Evolutionary conservation across 176 grass and related monocot genomes (phyloP), one percentile per base, ranked within the genome.

Genomic region (Stipa capillata): DNA sequence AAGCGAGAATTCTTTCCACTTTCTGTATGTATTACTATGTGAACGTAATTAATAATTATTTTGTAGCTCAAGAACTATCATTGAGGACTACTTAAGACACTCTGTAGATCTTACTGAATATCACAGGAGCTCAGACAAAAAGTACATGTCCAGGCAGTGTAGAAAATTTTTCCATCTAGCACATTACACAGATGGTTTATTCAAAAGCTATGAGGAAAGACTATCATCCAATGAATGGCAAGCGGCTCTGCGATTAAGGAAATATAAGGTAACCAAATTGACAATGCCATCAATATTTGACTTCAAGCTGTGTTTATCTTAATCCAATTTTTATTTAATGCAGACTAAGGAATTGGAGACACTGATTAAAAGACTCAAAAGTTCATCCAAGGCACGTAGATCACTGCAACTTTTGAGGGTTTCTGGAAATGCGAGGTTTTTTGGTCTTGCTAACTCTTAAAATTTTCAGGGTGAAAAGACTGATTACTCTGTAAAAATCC

Each of bases 191-290:
- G 89, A 97, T 78, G 69, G 60, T 77, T 81, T 97, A 63, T 97
- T 92, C 59, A 93, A 91, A 88, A 97, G 86, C 60, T 92, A 94
- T 8, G 94, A 97, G 79, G 94, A 94, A 91, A 91, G 94, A 84
- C 86, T 97, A 37, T 86, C 89, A 69, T 97, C 94, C 11, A 97
- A 74, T 44, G 94, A 97, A 68, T 94, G 94, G 94, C 94, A 97
- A 94, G 91, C 91, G 76, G 91, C 94, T 76, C 78, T 97, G 84
- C 84, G 91, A 40, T 40, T 97, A 62, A 91, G 89, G 59, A 94
- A 97, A 48, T 90, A 90, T 85, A 94, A 97, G 89, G 94, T 92
- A 76, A 39, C 29, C 0, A n/a, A 71, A 20, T 72, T 83, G 29
- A 39, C 29, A 72, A 29, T 65, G 33, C 58, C 65, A 55, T 56